These are phyloP conservation scores for Lepidium campestre DNA, from an alignment of 441 rosid species.

Conservation along the genomic window DNA sequence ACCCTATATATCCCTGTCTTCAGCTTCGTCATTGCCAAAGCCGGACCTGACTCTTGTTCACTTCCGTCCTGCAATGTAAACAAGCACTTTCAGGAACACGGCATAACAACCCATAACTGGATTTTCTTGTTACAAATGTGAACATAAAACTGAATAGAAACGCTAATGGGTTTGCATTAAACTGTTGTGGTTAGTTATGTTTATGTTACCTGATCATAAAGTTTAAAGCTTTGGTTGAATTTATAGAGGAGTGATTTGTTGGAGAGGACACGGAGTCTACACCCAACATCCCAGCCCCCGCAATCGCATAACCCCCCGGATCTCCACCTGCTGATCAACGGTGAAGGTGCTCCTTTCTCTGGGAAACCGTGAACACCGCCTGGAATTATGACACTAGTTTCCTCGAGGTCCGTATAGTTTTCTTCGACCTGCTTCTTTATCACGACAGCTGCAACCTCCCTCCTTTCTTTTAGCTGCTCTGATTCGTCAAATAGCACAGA, in stretches of 20 bases:
- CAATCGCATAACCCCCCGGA: slow-evolving; percentile 85
- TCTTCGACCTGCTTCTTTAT: slow-evolving; percentile 26
- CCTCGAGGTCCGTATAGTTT: background rate
- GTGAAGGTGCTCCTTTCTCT: slow-evolving; percentile 59
- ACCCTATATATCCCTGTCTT: slow-evolving; percentile 56
- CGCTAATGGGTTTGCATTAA: background rate
- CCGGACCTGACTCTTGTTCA: slow-evolving; percentile 26
- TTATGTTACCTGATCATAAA: slow-evolving; percentile 47
- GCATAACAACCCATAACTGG: background rate
- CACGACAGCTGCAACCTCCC: slow-evolving; percentile 74
- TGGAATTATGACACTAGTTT: slow-evolving; percentile 57
- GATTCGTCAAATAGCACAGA: slow-evolving; percentile 48
- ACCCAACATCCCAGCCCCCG: slow-evolving; percentile 98
- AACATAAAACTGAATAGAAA: background rate
- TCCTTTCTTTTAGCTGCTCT: slow-evolving; percentile 33
- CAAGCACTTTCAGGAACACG: background rate
- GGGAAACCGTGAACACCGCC: slow-evolving; percentile 68
- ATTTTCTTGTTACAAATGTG: background rate
- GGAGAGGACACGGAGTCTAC: slow-evolving; percentile 57
- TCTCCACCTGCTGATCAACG: slow-evolving; percentile 76
- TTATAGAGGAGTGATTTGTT: slow-evolving; percentile 19
- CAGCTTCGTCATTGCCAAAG: slow-evolving; percentile 48
- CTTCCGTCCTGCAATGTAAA: slow-evolving; percentile 43
- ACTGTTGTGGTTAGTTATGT: background rate
- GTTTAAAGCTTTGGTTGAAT: slow-evolving; percentile 39